Base-by-base conservation (phyloP, 2,329 filamentous ascomycete genomes). In the Pseudogymnoascus sp. region DNA sequence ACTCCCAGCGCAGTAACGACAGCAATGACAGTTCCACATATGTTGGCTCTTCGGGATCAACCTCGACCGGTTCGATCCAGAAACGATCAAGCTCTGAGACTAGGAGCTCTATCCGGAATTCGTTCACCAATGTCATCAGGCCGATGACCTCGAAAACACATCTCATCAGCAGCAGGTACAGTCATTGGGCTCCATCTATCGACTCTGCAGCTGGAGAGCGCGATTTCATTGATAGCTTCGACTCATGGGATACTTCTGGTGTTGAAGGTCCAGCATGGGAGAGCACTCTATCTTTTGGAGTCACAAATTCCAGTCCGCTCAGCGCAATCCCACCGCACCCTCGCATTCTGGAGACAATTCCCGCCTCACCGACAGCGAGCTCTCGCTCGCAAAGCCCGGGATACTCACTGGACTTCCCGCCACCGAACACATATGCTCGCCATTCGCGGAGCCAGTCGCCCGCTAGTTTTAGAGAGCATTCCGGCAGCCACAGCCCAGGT, bases 161-260 rank as follows among this genome's bases (percentile, higher is more conserved):
- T 56, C 75, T 88, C 35, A 73, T 87, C 5, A 76, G 72, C 63
- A 76, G 79, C 61, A 77, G 75, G 62, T 70, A 71, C 7, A 62
- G 67, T 21, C 75, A 76, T 24, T 76, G 82, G 21, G 63, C 78
- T 2, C 68, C 75, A 6, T 86, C 84, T 0, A 71, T 81, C 8
- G 80, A 83, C 5, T 82, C 81, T 0, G 73, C 70, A 11, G 64
- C 67, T 42, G 59, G 10, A 11, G 62, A 37, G 6, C 67, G 65
- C 19, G 69, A 69, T 37, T 67, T 64, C 21, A 63, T 66, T 29
- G 86, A 89, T 65, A 83, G 84, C 1, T 91, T 91, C 69, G 88
- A 91, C 69, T 86, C 82, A 2, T 91, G 89, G 89, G 88, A 91
- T 70, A 90, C 86, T 0, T 89, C 86, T 0, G 79, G 80, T 0